Conservation (phyloP, 2,329 filamentous ascomycete genomes). For the Xylaria sp. region DNA sequence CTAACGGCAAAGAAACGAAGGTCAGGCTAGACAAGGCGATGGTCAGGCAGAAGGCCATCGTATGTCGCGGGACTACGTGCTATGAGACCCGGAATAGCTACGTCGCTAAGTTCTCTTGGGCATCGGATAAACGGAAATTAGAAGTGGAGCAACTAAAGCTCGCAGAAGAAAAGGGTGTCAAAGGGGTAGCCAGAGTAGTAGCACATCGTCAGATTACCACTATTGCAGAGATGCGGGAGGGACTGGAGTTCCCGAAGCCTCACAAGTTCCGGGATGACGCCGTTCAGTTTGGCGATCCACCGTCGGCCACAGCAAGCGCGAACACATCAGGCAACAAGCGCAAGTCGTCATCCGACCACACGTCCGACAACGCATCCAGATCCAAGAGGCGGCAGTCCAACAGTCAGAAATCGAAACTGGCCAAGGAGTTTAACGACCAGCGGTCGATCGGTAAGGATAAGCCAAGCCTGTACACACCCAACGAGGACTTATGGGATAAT, state of each 20-base stretch:
- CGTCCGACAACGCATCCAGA: background rate
- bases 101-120: slow-evolving; percentile 19
- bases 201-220: slow-evolving; percentile 15
- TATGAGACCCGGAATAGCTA: slow-evolving; percentile 3
- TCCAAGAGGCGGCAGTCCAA: slow-evolving; percentile 11
- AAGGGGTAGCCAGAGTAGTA: slow-evolving; percentile 9
- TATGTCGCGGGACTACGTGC: slow-evolving; percentile 20
- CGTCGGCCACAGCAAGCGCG: background rate
- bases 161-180: background rate
- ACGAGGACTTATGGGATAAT: background rate
- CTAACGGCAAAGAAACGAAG: slow-evolving; percentile 2
- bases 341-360: slow-evolving; percentile 6
- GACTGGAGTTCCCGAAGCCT: slow-evolving; percentile 4
- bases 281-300: slow-evolving; percentile 5
- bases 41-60: slow-evolving; percentile 13
- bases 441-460: background rate
- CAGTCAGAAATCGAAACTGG: slow-evolving; percentile 1
- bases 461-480: background rate
- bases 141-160: slow-evolving; percentile 17
- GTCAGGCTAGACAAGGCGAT: slow-evolving; percentile 3
- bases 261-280: slow-evolving; percentile 1
- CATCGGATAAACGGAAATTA: background rate
- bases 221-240: slow-evolving; percentile 8
- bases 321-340: slow-evolving; percentile 9
- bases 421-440: background rate